Percentiles rank a stretch among this genome's conserved stretches.
phyloP scores from a whole-genome alignment of 2,329 filamentous ascomycete genomes.

The Albifimbria verrucaria region DNA sequence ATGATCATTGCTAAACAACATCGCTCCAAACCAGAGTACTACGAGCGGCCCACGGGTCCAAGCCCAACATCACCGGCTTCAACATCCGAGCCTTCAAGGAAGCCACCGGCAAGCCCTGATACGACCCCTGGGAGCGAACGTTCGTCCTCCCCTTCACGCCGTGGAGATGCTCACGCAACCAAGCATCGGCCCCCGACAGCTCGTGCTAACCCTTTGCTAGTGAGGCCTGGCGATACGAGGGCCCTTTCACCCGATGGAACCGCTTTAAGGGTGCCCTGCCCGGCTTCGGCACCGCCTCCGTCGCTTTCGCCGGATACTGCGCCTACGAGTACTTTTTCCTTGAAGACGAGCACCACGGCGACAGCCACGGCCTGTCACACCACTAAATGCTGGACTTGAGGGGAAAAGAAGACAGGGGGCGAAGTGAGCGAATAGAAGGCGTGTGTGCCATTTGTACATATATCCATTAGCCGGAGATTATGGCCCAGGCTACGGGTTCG shows the following conservation, averaged over 20 bases:
- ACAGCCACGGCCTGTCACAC: conserved; percentile 57
- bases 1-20: conserved; percentile 12
- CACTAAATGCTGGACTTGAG: conserved; percentile 30
- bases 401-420: conserved; percentile 8
- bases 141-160: conserved; percentile 48
- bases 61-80: conserved; percentile 88
- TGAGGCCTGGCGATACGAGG: conserved; percentile 92
- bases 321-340: conserved; percentile 86
- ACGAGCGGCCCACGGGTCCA: conserved; percentile 48
- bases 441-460: conserved; percentile 17
- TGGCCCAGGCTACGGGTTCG: conserved; percentile 13
- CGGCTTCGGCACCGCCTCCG: conserved; percentile 86
- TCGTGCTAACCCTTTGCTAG: conserved; percentile 43
- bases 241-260: conserved; percentile 83
- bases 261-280: conserved; percentile 85
- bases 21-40: conserved; percentile 33
- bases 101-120: conserved; percentile 59
- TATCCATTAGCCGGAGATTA: conserved; percentile 3
- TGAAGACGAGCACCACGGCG: conserved; percentile 62
- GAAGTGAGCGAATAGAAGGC: conserved; percentile 5
- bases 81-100: conserved; percentile 77
- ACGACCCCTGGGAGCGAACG: conserved; percentile 66
- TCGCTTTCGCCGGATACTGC: conserved; percentile 88
- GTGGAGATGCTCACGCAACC: too few relatives aligned
- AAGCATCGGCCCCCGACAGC: too few relatives aligned